These are phyloP conservation scores for Gymnopilus dilepis DNA, from an alignment of 768 basidiomycete species.

Conservation along the genomic window DNA sequence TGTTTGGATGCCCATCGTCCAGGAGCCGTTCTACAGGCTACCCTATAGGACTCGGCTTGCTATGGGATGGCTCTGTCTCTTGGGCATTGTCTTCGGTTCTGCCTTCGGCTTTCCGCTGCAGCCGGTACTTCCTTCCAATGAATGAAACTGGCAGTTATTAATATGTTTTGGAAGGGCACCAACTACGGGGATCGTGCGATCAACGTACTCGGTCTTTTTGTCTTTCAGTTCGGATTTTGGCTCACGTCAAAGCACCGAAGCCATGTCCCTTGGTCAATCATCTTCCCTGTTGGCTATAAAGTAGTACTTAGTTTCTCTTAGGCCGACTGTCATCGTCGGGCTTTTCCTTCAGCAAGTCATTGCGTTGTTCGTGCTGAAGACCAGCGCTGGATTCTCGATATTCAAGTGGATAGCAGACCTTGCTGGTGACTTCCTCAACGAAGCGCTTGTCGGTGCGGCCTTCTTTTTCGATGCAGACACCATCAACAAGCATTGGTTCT, in stretches of 20 bases:
- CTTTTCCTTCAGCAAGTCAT: slow-evolving; percentile 85
- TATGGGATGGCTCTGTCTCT: slow-evolving; percentile 77
- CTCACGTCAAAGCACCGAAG: slow-evolving; percentile 64
- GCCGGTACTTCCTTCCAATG: slow-evolving; percentile 50
- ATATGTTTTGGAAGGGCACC: slow-evolving; percentile 63
- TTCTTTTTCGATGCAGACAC: slow-evolving; percentile 84
- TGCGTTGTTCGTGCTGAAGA: slow-evolving; percentile 90
- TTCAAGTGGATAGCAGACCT: slow-evolving; percentile 85
- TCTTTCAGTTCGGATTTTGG: slow-evolving; percentile 84
- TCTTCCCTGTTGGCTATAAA: background rate
- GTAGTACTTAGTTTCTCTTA: slow-evolving; percentile 26
- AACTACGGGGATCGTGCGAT: slow-evolving; percentile 83
- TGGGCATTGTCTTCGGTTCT: slow-evolving; percentile 83
- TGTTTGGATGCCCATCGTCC: slow-evolving; percentile 70
- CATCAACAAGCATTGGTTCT: slow-evolving; percentile 79
- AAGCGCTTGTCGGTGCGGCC: slow-evolving; percentile 69
- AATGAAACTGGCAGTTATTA: slow-evolving; percentile 67
- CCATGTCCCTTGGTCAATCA: slow-evolving; percentile 71
- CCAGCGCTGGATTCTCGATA: slow-evolving; percentile 78
- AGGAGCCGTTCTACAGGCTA: slow-evolving; percentile 68
- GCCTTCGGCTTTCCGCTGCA: slow-evolving; percentile 75
- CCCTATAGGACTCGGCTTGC: slow-evolving; percentile 57
- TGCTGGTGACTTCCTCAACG: slow-evolving; percentile 77
- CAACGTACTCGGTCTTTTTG: slow-evolving; percentile 75
- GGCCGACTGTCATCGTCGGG: slow-evolving; percentile 89